These are phyloP conservation scores for Myotisia sp. DNA, from an alignment of 2,329 filamentous ascomycete species.

Conservation along the genomic window DNA sequence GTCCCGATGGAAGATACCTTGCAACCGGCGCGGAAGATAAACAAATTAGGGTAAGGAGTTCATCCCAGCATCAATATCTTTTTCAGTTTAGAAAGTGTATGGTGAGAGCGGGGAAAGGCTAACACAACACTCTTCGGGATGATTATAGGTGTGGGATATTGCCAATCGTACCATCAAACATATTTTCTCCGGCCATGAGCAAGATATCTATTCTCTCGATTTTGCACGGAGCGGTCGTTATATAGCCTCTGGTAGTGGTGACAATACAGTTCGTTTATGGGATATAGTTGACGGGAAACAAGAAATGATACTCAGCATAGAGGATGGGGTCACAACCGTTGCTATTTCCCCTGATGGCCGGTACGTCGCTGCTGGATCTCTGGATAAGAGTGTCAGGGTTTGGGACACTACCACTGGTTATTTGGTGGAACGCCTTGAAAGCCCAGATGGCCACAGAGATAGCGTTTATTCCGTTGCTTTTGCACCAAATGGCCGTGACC, in stretches of 20 bases:
- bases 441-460: conserved; percentile 87
- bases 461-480: conserved; percentile 95
- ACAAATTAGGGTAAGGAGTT: conserved; percentile 64
- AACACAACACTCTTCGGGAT: background rate
- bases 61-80: conserved; percentile 3
- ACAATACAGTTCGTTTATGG: conserved; percentile 90
- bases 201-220: conserved; percentile 95
- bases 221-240: conserved; percentile 86
- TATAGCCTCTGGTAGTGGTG: conserved; percentile 89
- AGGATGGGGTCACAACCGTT: conserved; percentile 94
- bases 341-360: conserved; percentile 93
- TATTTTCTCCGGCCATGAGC: conserved; percentile 91
- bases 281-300: conserved; percentile 76
- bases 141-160: conserved; percentile 80
- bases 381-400: conserved; percentile 95
- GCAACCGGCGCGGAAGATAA: conserved; percentile 97
- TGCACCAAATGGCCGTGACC: conserved; percentile 78
- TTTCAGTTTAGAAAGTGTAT: background rate
- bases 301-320: conserved; percentile 74
- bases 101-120: too few relatives aligned
- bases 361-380: conserved; percentile 82
- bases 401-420: conserved; percentile 84
- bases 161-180: conserved; percentile 67
- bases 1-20: conserved; percentile 82
- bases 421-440: conserved; percentile 81